Conservation (phyloP, 73 alveolate genomes). For the Paramecium bursaria region DNA sequence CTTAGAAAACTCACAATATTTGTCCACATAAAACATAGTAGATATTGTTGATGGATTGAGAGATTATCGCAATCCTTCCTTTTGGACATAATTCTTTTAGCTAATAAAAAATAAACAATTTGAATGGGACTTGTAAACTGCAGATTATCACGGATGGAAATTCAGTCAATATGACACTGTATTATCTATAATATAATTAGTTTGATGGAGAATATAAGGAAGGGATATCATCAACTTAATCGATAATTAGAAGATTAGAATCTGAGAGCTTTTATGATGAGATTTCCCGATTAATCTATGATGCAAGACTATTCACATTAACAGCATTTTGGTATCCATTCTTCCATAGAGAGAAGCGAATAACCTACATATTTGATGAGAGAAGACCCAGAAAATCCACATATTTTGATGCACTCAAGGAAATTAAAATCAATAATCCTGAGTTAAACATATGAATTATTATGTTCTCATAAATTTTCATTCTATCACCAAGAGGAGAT, state of each 20-base stretch:
- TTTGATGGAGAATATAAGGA: background rate
- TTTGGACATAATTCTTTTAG: conserved; percentile 15
- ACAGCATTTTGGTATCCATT: conserved; percentile 17
- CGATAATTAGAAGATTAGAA: background rate
- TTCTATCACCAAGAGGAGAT: conserved; percentile 79
- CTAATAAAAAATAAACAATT: background rate
- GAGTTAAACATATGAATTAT: background rate
- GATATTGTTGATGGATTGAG: conserved; percentile 29
- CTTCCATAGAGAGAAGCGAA: conserved; percentile 28
- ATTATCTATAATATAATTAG: background rate
- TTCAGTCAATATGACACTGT: background rate
- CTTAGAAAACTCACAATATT: conserved; percentile 4
- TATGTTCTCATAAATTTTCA: conserved; percentile 75
- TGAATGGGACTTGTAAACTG: conserved; percentile 8
- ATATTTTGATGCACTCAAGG: conserved; percentile 34
- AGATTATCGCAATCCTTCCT: conserved; percentile 3
- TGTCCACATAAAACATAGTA: conserved; percentile 44
- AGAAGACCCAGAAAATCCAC: conserved; percentile 14
- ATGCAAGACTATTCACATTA: conserved; percentile 23
- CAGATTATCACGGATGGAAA: conserved; percentile 39
- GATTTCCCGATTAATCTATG: background rate
- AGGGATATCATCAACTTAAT: background rate
- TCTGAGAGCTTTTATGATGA: background rate
- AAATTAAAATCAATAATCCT: background rate
- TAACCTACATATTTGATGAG: conserved; percentile 41